Percentiles rank a stretch among this genome's conserved stretches.
Evolutionary conservation across 2,329 filamentous ascomycete genomes (phyloP).

Genomic region (Aspergillus japonicus): DNA sequence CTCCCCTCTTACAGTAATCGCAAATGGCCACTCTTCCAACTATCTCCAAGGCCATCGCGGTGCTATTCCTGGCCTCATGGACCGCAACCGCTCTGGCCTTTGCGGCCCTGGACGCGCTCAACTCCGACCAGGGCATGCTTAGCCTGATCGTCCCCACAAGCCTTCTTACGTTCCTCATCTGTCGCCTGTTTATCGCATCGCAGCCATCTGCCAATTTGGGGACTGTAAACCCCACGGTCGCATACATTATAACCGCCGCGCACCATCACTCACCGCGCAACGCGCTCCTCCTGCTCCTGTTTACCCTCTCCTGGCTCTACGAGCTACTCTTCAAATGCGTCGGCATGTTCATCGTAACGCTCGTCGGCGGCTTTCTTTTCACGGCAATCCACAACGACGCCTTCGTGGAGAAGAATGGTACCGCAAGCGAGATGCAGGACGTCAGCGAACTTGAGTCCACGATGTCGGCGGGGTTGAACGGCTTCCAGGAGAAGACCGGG

Average conservation of each 20-base stretch:
- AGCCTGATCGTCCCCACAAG: constrained; percentile 15
- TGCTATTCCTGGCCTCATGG: constrained; percentile 14
- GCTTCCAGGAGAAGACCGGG: constrained; percentile 8
- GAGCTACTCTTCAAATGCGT: constrained; percentile 10
- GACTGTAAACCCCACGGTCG: constrained; percentile 7
- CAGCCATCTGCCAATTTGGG: background rate
- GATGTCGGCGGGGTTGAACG: constrained; percentile 7
- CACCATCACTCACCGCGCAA: constrained; percentile 9
- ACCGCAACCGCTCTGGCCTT: constrained; percentile 11
- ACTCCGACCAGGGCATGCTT: constrained; percentile 9
- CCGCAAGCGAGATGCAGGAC: background rate
- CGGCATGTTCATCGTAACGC: constrained; percentile 12
- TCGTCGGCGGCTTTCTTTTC: constrained; percentile 15
- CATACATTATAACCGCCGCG: constrained; percentile 14
- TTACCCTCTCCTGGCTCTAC: constrained; percentile 14
- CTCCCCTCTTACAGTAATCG: too few species aligned
- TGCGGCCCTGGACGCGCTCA: constrained; percentile 18
- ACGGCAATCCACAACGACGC: constrained; percentile 10
- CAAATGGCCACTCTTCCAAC: too few species aligned
- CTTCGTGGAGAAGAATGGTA: background rate
- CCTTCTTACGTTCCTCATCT: constrained; percentile 20
- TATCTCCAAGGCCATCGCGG: background rate
- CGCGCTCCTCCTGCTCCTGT: constrained; percentile 9
- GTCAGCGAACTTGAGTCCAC: background rate
- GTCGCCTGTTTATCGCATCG: constrained; percentile 12